These are phyloP conservation scores for Globisporangium sylvaticum DNA, from an alignment of 352 stramenopile genomes.

Conservation along the genomic window DNA sequence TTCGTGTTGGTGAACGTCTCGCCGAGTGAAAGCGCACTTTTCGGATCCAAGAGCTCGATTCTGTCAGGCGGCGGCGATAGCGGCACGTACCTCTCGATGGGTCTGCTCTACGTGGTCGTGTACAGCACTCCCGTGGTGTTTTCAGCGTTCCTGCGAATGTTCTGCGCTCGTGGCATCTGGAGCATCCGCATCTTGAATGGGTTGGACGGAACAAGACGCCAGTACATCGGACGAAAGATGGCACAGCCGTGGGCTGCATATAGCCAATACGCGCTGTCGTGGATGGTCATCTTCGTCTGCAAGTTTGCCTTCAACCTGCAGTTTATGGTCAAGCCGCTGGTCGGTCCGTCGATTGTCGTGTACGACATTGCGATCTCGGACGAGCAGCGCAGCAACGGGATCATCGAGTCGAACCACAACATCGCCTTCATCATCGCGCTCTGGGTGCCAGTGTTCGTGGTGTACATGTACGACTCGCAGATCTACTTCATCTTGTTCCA, in stretches of 20 bases:
- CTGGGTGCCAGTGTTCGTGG: constrained; percentile 74
- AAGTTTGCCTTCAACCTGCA: constrained; percentile 82
- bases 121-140: constrained; percentile 62
- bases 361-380: constrained; percentile 50
- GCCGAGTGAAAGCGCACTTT: constrained; percentile 42
- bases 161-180: constrained; percentile 47
- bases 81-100: constrained; percentile 60
- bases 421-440: constrained; percentile 72
- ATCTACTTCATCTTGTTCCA: constrained; percentile 88
- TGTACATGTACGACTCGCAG: constrained; percentile 87
- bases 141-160: constrained; percentile 47
- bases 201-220: constrained; percentile 61
- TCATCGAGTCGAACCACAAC: constrained; percentile 76
- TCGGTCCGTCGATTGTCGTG: constrained; percentile 72
- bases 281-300: constrained; percentile 64
- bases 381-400: constrained; percentile 25
- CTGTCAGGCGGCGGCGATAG: constrained; percentile 42
- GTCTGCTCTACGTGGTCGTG: constrained; percentile 45
- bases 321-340: constrained; percentile 81
- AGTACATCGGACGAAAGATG: constrained; percentile 80
- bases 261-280: constrained; percentile 59
- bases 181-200: constrained; percentile 56
- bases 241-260: constrained; percentile 59
- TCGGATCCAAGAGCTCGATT: constrained; percentile 39
- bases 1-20: constrained; percentile 62